A percentile compares a stretch with the other conserved stretches of the same genome.
Conservation (phyloP, 2,329 filamentous ascomycete species). For the Ceratocystis harringtonii region DNA sequence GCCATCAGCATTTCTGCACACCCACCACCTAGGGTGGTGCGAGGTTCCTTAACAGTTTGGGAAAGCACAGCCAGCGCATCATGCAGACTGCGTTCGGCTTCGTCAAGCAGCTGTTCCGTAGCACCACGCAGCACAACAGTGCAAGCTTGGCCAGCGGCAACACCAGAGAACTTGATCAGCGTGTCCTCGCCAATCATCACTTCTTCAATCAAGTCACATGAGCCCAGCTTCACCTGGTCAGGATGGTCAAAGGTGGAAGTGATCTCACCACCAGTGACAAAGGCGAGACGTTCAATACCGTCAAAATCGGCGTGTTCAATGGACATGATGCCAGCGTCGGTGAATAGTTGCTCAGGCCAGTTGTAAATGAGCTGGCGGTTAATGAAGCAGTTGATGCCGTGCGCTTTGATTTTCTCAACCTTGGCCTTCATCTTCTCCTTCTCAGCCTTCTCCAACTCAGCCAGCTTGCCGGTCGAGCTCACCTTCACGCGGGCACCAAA, state of each 20-base stretch:
- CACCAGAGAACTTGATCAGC: constrained; percentile 91
- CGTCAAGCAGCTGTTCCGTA: constrained; percentile 90
- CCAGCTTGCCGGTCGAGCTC: constrained; percentile 85
- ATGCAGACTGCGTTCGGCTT: constrained; percentile 89
- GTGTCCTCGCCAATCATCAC: constrained; percentile 98
- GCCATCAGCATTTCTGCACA: constrained; percentile 99
- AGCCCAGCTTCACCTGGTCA: constrained; percentile 87
- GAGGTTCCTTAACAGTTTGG: constrained; percentile 87
- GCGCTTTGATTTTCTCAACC: constrained; percentile 96
- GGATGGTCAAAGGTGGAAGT: constrained; percentile 96
- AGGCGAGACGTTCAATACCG: constrained; percentile 82
- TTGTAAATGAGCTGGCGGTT: constrained; percentile 99
- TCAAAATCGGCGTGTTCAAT: constrained; percentile 99
- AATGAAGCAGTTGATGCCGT: constrained; percentile 99
- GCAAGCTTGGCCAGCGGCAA: constrained; percentile 84
- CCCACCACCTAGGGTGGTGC: constrained; percentile 85
- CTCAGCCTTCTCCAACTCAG: constrained; percentile 96
- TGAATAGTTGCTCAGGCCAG: constrained; percentile 98
- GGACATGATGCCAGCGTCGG: constrained; percentile 92
- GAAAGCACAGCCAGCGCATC: constrained; percentile 92
- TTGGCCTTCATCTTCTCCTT: constrained; percentile 99
- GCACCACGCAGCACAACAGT: constrained; percentile 93
- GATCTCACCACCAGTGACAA: constrained; percentile 95
- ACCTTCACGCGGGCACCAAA: constrained; percentile 97
- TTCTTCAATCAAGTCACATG: constrained; percentile 92